Conservation (phyloP, 257 asterid species). For the Solanum medicagineum region DNA sequence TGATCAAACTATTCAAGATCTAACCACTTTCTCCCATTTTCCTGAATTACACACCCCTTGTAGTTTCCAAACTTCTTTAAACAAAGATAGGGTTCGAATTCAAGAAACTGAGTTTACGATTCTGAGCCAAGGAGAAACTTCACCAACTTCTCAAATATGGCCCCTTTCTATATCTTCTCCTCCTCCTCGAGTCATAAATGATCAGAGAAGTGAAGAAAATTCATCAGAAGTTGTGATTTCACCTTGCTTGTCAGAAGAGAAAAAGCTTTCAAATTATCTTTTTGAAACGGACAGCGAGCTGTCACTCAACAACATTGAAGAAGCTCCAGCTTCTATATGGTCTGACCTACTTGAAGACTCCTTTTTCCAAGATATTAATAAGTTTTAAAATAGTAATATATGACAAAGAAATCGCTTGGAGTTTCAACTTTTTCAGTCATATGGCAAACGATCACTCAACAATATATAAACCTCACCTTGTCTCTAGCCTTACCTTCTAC, state of each 20-base stretch:
- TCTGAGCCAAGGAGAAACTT: constrained; percentile 1
- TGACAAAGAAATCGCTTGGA: not conserved
- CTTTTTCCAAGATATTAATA: not conserved
- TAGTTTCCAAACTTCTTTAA: not conserved
- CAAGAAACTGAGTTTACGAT: constrained; percentile 3
- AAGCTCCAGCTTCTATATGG: not conserved
- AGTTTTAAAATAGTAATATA: not conserved
- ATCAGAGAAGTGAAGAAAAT: not conserved
- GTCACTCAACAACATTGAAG: not conserved
- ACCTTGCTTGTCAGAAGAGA: constrained; percentile 7
- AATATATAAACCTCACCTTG: not conserved
- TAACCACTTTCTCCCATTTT: constrained; percentile 24
- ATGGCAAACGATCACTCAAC: not conserved
- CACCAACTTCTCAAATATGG: constrained; percentile 16
- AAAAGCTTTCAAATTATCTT: not conserved
- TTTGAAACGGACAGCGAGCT: not conserved
- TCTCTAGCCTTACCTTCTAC: not conserved
- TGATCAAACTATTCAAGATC: constrained; percentile 7
- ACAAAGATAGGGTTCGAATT: not conserved
- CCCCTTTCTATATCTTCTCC: constrained; percentile 5
- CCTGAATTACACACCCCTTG: constrained; percentile 34
- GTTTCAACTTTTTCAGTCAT: not conserved
- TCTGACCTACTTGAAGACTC: not conserved
- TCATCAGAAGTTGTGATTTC: constrained; percentile 17
- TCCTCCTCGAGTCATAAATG: not conserved